Conservation (phyloP, 139 green algal genomes). For the Mychonastes homosphaera region DNA sequence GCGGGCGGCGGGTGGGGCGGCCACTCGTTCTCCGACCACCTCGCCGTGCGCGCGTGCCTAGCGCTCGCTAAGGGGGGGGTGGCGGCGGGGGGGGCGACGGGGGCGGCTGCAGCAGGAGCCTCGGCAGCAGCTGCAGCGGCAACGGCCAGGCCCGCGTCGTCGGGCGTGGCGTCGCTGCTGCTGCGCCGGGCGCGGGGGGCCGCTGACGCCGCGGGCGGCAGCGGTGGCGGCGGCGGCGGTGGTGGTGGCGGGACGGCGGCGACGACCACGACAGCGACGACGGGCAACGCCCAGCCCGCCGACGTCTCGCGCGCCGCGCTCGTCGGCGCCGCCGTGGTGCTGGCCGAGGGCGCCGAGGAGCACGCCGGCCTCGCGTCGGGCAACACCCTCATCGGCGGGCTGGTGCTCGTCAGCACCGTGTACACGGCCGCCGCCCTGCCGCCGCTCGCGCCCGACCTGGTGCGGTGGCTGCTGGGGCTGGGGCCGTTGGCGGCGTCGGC, state of each 20-base stretch:
- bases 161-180: not conserved
- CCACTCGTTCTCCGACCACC: slow-evolving; percentile 35
- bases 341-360: too few species aligned
- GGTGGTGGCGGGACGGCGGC: slow-evolving; percentile 12
- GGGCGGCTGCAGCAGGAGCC: not conserved
- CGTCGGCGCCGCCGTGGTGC: too few species aligned
- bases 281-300: too few species aligned
- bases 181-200: not conserved
- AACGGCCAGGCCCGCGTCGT: not conserved
- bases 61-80: not conserved
- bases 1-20: slow-evolving; percentile 7
- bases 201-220: not conserved
- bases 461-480: too few species aligned
- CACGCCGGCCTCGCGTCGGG: too few species aligned
- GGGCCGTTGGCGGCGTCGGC: too few species aligned
- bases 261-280: too few species aligned
- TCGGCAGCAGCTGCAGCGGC: not conserved
- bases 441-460: slow-evolving; percentile 2
- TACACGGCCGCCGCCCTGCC: slow-evolving; percentile 15
- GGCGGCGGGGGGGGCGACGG: not conserved
- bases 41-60: slow-evolving; percentile 22
- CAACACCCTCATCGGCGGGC: too few species aligned
- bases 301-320: too few species aligned
- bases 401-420: slow-evolving; percentile 2
- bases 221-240: not conserved